These are phyloP conservation scores for Alternaria viburni DNA, from an alignment of 2,329 filamentous ascomycete genomes.

Conservation along the genomic window DNA sequence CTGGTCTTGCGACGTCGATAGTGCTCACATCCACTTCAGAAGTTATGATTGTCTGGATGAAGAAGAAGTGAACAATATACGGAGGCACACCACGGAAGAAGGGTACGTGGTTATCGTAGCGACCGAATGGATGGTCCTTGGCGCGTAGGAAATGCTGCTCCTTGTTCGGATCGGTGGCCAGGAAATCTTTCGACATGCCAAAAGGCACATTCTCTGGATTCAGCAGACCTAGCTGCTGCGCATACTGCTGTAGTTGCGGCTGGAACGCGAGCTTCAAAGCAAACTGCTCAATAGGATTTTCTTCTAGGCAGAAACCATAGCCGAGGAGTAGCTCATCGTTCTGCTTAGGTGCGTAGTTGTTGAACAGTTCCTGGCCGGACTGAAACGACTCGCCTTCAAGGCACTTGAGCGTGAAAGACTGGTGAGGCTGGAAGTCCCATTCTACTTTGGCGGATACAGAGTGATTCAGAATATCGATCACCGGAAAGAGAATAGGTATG, in stretches of 20 bases:
- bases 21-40: conserved; percentile 20
- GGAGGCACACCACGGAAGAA: conserved; percentile 45
- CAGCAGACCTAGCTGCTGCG: conserved; percentile 21
- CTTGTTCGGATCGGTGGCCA: conserved; percentile 27
- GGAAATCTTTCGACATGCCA: conserved; percentile 30
- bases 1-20: conserved; percentile 20
- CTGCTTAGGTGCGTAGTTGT: conserved; percentile 61
- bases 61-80: conserved; percentile 41
- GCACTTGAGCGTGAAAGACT: conserved; percentile 49
- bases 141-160: conserved; percentile 46
- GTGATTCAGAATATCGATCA: conserved; percentile 59
- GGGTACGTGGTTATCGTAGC: conserved; percentile 38
- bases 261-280: conserved; percentile 52
- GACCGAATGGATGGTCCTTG: conserved; percentile 38
- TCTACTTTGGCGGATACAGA: conserved; percentile 54
- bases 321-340: conserved; percentile 61
- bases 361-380: conserved; percentile 55
- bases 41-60: conserved; percentile 32
- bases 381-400: conserved; percentile 43
- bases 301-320: conserved; percentile 58
- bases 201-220: conserved; percentile 31
- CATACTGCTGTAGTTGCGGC: conserved; percentile 35
- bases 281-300: conserved; percentile 57
- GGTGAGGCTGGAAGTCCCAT: conserved; percentile 49
- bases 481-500: conserved; percentile 55